Conservation (phyloP, 352 stramenopile genomes). For the Phytophthora idaei region DNA sequence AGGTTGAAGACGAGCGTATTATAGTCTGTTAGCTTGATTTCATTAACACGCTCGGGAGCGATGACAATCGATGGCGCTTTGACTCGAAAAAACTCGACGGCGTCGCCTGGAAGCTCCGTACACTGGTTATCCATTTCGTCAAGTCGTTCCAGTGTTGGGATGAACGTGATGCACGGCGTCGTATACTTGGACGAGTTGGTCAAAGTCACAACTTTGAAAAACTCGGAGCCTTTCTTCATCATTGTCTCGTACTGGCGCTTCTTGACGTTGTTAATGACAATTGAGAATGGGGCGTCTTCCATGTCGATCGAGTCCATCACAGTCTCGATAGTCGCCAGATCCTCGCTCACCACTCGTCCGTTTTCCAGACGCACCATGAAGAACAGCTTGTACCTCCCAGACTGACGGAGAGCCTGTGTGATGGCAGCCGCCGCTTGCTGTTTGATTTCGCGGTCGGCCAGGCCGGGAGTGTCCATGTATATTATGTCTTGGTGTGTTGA, state of each 20-base stretch:
- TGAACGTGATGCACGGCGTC: constrained; percentile 17
- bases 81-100: neutral
- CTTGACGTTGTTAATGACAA: constrained; percentile 31
- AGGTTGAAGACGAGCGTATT: neutral
- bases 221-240: constrained; percentile 18
- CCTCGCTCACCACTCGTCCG: constrained; percentile 24
- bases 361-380: constrained; percentile 34
- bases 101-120: neutral
- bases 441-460: constrained; percentile 10
- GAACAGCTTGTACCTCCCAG: constrained; percentile 31
- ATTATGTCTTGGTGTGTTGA: constrained; percentile 13
- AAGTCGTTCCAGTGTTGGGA: constrained; percentile 10
- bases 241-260: constrained; percentile 16
- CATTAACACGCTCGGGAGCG: neutral
- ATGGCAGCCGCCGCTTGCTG: constrained; percentile 7
- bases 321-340: constrained; percentile 25
- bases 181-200: constrained; percentile 16
- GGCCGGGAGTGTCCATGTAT: constrained; percentile 36
- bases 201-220: constrained; percentile 9
- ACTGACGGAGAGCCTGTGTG: constrained; percentile 19
- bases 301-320: constrained; percentile 25
- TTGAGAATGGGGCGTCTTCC: constrained; percentile 14
- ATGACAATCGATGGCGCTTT: neutral
- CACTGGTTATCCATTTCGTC: constrained; percentile 4
- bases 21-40: constrained; percentile 1